Evolutionary conservation across 345 rosid species (phyloP).

Genomic region (Cardiospermum halicacabum): DNA sequence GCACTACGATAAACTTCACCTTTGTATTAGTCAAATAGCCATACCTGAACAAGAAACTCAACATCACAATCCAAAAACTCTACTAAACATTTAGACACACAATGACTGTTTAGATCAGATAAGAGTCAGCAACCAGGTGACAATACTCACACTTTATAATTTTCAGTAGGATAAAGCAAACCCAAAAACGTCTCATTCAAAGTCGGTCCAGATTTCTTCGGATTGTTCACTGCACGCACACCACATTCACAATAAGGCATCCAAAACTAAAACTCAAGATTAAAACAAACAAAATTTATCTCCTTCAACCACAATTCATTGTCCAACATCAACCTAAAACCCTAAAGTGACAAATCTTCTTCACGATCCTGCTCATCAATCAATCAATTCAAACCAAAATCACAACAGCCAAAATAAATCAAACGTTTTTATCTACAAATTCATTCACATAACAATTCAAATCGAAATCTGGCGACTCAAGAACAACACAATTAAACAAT

Average conservation of each 20-base stretch:
- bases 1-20: slow-evolving; percentile 88
- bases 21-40: slow-evolving; percentile 95
- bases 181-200: slow-evolving; percentile 92
- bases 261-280: slow-evolving; percentile 2
- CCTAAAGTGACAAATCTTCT: background rate
- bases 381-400: background rate
- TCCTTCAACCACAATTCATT: background rate
- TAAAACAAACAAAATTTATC: too few species aligned
- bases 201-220: slow-evolving; percentile 71
- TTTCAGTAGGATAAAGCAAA: slow-evolving; percentile 82
- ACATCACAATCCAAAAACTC: background rate
- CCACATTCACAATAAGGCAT: slow-evolving; percentile 12
- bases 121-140: background rate
- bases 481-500: background rate
- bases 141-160: slow-evolving; percentile 83
- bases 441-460: background rate
- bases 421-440: background rate
- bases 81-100: background rate
- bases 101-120: too few species aligned
- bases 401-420: background rate
- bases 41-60: slow-evolving; percentile 38
- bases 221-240: slow-evolving; percentile 77
- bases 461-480: background rate
- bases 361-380: background rate
- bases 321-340: background rate